Conservation (phyloP, 2,329 filamentous ascomycete genomes). For the Pyrenochaeta sp. region DNA sequence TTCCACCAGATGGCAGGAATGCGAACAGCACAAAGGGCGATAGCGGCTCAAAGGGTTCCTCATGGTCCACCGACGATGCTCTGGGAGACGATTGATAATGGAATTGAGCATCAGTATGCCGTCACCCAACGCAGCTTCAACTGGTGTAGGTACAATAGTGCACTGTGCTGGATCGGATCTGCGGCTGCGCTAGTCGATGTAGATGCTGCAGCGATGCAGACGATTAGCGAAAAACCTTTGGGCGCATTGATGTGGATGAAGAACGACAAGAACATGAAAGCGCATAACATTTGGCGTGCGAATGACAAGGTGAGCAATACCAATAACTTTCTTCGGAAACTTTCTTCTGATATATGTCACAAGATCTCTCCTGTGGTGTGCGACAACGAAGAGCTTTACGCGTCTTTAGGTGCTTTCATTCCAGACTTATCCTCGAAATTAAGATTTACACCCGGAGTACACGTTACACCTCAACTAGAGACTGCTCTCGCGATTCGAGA, state of each 20-base stretch:
- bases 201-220: constrained; percentile 37
- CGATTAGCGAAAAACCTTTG: constrained; percentile 47
- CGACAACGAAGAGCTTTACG: constrained; percentile 5
- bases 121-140: constrained; percentile 54
- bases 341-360: no score
- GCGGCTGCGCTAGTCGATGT: constrained; percentile 49
- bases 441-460: constrained; percentile 18
- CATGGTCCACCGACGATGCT: constrained; percentile 54
- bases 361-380: neutral
- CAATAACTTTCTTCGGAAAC: no score
- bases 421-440: constrained; percentile 11
- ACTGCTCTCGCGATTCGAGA: neutral
- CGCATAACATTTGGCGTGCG: constrained; percentile 53
- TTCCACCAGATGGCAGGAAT: constrained; percentile 56
- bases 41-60: constrained; percentile 52
- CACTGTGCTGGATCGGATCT: constrained; percentile 55
- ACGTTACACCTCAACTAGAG: neutral
- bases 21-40: constrained; percentile 54
- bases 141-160: constrained; percentile 59
- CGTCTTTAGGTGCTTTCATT: constrained; percentile 14
- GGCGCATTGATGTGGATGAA: constrained; percentile 59
- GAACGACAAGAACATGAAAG: constrained; percentile 54
- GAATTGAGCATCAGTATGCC: constrained; percentile 50
- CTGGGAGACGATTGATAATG: constrained; percentile 57
- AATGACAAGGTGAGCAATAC: constrained; percentile 14